A percentile compares a stretch with the other conserved stretches of the same genome.
Conservation (phyloP, 805 yeast genomes). For the Teunomyces stri region DNA sequence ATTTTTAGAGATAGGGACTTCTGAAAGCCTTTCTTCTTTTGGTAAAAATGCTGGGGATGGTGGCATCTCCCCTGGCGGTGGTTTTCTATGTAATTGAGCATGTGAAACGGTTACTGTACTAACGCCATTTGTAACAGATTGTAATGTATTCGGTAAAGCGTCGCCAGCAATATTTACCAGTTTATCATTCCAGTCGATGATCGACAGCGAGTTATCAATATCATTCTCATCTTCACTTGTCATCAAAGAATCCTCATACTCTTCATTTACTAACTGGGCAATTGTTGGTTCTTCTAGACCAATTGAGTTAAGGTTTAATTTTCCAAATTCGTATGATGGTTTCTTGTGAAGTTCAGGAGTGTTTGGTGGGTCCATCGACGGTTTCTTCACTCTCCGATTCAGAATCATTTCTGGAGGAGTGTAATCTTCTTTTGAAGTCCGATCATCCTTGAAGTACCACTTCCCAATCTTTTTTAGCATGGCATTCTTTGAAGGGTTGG, state of each 20-base stretch:
- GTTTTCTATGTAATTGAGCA: not conserved
- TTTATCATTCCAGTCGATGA: not conserved
- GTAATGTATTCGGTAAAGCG: constrained; percentile 1
- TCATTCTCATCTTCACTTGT: not conserved
- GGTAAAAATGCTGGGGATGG: not conserved
- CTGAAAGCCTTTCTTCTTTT: not conserved
- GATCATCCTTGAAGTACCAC: constrained; percentile 60
- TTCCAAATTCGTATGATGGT: constrained; percentile 23
- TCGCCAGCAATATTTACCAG: constrained; percentile 3
- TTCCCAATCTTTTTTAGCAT: constrained; percentile 61
- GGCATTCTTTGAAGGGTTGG: constrained; percentile 14
- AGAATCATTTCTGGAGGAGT: constrained; percentile 69
- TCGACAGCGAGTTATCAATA: not conserved
- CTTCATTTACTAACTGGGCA: not conserved
- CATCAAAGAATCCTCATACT: not conserved
- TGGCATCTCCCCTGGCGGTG: not conserved
- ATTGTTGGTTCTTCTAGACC: not conserved
- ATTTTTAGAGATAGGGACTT: not conserved
- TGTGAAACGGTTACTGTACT: not conserved
- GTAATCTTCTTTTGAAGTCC: constrained; percentile 20
- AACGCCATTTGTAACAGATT: not conserved
- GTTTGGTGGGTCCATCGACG: not conserved
- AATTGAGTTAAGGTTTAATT: constrained; percentile 1
- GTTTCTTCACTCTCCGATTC: constrained; percentile 39
- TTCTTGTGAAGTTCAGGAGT: not conserved